Evolutionary conservation across 345 rosid genomes (phyloP).

Genomic region (Eucalyptus marginata): DNA sequence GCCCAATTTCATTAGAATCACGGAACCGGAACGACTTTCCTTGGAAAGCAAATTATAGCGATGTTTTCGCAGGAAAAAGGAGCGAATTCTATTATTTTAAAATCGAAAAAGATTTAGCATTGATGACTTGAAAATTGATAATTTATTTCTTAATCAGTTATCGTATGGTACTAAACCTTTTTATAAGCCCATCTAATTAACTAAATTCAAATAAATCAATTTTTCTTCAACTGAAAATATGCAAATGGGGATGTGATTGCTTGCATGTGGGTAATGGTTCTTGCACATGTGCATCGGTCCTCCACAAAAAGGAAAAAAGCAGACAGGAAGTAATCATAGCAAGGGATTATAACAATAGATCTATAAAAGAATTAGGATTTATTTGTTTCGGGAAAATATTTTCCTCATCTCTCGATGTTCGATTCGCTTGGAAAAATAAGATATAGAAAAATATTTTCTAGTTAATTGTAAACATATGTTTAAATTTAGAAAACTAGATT

Average conservation of each 20-base stretch:
- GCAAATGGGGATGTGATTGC: neutral
- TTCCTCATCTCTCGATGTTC: fast-evolving
- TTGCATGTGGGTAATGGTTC: neutral
- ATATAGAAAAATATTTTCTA: no score
- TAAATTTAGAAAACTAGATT: neutral
- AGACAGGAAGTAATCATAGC: neutral
- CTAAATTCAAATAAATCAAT: neutral
- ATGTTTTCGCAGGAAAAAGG: neutral
- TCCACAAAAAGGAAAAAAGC: neutral
- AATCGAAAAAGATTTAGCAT: neutral
- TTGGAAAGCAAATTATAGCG: neutral
- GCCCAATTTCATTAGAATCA: neutral
- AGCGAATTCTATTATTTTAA: neutral
- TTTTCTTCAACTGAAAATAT: neutral
- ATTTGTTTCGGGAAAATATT: no score
- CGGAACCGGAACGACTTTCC: neutral
- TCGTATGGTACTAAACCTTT: neutral
- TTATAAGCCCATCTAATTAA: neutral
- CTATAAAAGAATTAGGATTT: neutral
- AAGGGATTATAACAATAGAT: neutral
- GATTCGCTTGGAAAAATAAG: neutral
- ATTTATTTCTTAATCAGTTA: neutral
- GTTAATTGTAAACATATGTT: no score
- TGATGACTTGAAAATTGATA: neutral
- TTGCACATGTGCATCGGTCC: neutral